phyloP scores from a whole-genome alignment of 1,284 basidiomycete species.

The Ustilago nuda region DNA sequence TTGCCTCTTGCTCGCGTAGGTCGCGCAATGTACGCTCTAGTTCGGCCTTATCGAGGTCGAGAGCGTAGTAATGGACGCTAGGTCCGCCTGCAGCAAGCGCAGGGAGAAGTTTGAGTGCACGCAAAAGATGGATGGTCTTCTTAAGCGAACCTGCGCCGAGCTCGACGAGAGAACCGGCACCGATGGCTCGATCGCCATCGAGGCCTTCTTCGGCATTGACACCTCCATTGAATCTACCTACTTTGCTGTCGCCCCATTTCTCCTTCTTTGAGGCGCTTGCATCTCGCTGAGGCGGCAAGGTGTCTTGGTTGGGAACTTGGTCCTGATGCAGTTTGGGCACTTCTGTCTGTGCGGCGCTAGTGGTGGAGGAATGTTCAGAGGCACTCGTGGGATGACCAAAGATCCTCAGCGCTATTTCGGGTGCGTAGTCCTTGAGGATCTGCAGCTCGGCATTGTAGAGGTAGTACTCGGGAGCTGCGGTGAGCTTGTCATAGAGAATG shows the following conservation, averaged over 20 bases:
- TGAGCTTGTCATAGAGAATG: slow-evolving; percentile 77
- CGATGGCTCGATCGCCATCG: slow-evolving; percentile 70
- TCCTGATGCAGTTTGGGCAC: slow-evolving; percentile 69
- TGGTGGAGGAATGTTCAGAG: slow-evolving; percentile 27
- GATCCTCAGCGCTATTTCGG: slow-evolving; percentile 71
- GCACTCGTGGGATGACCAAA: slow-evolving; percentile 70
- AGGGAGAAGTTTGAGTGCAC: slow-evolving; percentile 74
- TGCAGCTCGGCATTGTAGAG: slow-evolving; percentile 76
- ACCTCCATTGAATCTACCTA: slow-evolving; percentile 78
- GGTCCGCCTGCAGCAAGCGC: slow-evolving; percentile 67
- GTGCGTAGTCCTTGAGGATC: slow-evolving; percentile 71
- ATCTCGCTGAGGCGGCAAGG: slow-evolving; percentile 29
- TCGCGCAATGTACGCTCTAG: slow-evolving; percentile 82
- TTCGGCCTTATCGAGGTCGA: slow-evolving; percentile 89
- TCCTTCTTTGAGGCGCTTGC: slow-evolving; percentile 57
- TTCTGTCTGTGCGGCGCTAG: not conserved
- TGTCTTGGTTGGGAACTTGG: slow-evolving; percentile 19
- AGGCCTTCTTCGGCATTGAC: slow-evolving; percentile 73
- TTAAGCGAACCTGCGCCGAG: slow-evolving; percentile 60
- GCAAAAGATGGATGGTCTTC: slow-evolving; percentile 83
- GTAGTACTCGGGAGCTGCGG: slow-evolving; percentile 80
- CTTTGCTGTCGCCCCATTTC: slow-evolving; percentile 75
- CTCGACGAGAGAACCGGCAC: slow-evolving; percentile 52
- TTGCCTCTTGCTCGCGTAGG: slow-evolving; percentile 71
- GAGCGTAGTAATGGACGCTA: slow-evolving; percentile 87